phyloP scores from a whole-genome alignment of 1,284 basidiomycete genomes.

The Amylostereum areolatum region DNA sequence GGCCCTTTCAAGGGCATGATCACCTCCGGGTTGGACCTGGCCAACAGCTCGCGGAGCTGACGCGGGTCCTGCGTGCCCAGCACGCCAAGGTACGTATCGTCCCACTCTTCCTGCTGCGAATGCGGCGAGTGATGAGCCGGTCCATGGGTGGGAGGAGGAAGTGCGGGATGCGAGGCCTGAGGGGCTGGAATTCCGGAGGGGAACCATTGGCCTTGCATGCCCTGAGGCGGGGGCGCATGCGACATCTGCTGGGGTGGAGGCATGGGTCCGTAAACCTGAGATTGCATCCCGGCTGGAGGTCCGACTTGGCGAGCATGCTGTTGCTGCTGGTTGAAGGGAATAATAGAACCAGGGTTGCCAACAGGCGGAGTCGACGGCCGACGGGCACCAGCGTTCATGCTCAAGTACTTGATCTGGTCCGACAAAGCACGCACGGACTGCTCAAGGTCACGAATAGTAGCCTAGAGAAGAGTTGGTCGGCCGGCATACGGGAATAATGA shows the following conservation, averaged over 20 bases:
- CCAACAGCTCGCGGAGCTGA: constrained; percentile 67
- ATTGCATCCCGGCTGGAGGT: background rate
- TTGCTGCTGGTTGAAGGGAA: constrained; percentile 11
- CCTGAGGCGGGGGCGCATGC: constrained; percentile 25
- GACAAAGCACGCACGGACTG: constrained; percentile 63
- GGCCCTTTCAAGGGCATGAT: constrained; percentile 70
- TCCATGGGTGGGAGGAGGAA: constrained; percentile 63
- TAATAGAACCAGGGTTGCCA: constrained; percentile 6
- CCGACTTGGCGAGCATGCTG: background rate
- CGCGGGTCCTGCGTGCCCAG: constrained; percentile 64
- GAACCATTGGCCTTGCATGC: constrained; percentile 54
- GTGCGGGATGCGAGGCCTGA: constrained; percentile 68
- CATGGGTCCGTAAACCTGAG: background rate
- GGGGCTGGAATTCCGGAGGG: constrained; percentile 58
- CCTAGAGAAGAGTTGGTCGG: constrained; percentile 38
- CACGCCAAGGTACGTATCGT: constrained; percentile 71
- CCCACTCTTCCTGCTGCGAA: constrained; percentile 67
- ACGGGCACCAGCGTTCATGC: constrained; percentile 38
- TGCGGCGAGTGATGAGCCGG: constrained; percentile 56
- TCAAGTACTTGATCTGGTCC: constrained; percentile 75
- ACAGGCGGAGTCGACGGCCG: constrained; percentile 20
- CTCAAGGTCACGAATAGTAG: constrained; percentile 71
- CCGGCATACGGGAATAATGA: no score
- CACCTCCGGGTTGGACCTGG: constrained; percentile 67
- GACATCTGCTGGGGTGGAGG: constrained; percentile 7